These are phyloP conservation scores for Zygosaccharomyces bisporus DNA, from an alignment of 805 yeast species.

Conservation along the genomic window DNA sequence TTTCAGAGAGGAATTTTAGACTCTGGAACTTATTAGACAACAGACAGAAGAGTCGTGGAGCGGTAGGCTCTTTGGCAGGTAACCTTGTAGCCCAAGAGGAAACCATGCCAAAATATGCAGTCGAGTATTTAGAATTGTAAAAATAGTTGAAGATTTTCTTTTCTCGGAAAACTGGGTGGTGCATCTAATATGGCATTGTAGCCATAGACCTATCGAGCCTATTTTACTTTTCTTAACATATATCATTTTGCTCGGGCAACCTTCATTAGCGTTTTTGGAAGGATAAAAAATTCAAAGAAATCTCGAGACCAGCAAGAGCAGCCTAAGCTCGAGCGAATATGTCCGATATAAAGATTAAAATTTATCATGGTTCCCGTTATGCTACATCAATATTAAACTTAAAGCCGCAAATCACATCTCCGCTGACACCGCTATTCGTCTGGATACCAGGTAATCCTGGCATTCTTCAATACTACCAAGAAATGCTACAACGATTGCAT, in stretches of 20 bases:
- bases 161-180: too few species aligned
- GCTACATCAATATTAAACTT: constrained; percentile 25
- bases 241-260: neutral
- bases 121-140: constrained; percentile 30
- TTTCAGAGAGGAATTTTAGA: constrained; percentile 32
- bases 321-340: neutral
- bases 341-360: constrained; percentile 15
- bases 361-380: constrained; percentile 12
- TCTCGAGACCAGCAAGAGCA: neutral
- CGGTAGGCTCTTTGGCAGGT: constrained; percentile 8
- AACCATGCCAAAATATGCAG: constrained; percentile 28
- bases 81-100: constrained; percentile 13
- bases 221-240: neutral
- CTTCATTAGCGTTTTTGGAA: neutral
- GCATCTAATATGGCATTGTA: neutral
- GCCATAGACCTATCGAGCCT: neutral
- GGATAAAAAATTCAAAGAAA: neutral
- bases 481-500: constrained; percentile 47
- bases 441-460: constrained; percentile 82
- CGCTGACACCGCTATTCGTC: constrained; percentile 42
- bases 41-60: constrained; percentile 13
- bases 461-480: constrained; percentile 57
- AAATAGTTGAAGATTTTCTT: neutral
- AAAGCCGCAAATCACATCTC: constrained; percentile 1
- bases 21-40: constrained; percentile 30